phyloP scores from a whole-genome alignment of 202 grass and related monocot genomes.

The Miscanthus sacchariflorus region DNA sequence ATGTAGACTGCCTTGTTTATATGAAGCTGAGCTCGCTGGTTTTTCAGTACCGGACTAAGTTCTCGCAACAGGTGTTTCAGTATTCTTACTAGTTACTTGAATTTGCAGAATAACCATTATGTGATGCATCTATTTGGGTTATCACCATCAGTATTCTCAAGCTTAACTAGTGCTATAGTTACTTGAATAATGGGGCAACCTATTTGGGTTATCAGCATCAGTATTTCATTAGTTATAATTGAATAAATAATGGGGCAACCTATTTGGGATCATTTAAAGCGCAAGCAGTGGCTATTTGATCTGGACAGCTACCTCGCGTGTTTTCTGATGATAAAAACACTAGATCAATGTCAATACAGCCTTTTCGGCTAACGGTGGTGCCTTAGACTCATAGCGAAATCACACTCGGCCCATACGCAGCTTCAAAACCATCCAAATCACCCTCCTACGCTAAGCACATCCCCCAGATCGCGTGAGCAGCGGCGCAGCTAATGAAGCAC shows the following conservation, averaged over 20 bases:
- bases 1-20: not conserved
- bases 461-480: not conserved
- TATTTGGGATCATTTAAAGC: not conserved
- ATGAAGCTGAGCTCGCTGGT: not conserved
- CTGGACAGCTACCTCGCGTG: not conserved
- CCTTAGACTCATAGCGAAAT: not conserved
- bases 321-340: not conserved
- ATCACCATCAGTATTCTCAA: not conserved
- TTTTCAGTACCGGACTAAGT: too few species aligned
- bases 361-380: not conserved
- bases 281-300: not conserved
- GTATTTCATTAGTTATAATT: constrained; percentile 6
- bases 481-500: not conserved
- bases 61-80: not conserved
- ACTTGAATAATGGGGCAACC: not conserved
- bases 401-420: not conserved
- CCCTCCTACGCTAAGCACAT: not conserved
- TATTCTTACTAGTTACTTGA: constrained; percentile 12
- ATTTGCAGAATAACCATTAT: not conserved
- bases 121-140: not conserved
- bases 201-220: not conserved
- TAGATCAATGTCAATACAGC: not conserved
- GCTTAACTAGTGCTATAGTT: not conserved
- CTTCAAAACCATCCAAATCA: not conserved
- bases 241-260: not conserved